A percentile compares a stretch with the other conserved stretches of the same genome.
Evolutionary conservation across 805 yeast genomes (phyloP).

Genomic region (Blastobotrys attinorum): DNA sequence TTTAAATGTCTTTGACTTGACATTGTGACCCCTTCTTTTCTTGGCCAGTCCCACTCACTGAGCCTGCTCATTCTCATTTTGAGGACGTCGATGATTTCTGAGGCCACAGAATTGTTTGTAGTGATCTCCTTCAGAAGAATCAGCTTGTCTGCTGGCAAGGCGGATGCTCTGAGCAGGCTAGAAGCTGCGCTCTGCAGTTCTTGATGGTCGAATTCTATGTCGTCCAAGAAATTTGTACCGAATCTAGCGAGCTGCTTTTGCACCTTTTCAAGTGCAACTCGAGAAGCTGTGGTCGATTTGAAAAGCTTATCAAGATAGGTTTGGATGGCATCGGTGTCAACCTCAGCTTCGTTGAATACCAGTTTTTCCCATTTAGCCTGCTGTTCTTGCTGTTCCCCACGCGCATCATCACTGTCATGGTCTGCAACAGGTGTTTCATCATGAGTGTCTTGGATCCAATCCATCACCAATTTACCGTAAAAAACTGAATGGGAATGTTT

Average conservation of each 20-base stretch:
- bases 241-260: neutral
- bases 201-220: neutral
- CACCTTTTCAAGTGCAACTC: neutral
- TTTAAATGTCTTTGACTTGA: neutral
- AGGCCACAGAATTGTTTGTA: neutral
- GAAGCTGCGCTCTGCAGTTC: neutral
- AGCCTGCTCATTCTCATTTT: constrained; percentile 1
- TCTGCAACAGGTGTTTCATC: neutral
- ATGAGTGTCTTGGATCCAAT: neutral
- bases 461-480: neutral
- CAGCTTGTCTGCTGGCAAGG: neutral
- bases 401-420: neutral
- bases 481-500: neutral
- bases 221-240: neutral
- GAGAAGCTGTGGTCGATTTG: neutral
- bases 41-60: neutral
- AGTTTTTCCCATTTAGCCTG: neutral
- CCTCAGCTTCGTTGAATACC: neutral
- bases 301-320: neutral
- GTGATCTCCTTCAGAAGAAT: neutral
- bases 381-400: neutral
- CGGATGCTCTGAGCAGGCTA: neutral
- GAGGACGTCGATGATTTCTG: constrained; percentile 1
- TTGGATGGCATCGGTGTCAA: neutral
- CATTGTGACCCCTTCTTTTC: neutral